phyloP scores from a whole-genome alignment of 345 rosid genomes.

The Psidium friedrichsthalianum region DNA sequence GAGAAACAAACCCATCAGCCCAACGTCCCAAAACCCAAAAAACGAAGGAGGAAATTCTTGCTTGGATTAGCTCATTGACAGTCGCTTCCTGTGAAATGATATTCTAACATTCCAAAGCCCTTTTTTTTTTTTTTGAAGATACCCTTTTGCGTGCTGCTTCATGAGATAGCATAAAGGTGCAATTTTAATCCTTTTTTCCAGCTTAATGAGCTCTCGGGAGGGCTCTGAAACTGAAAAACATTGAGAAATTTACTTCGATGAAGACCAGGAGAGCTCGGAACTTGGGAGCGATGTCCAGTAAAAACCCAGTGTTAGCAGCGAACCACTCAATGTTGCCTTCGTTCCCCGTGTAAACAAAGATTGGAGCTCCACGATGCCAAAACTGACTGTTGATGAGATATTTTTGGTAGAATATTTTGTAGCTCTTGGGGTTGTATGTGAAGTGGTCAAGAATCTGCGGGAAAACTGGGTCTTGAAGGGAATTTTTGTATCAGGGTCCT shows the following conservation, averaged over 20 bases:
- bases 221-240: background rate
- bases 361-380: conserved; percentile 52
- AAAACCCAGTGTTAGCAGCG: conserved; percentile 71
- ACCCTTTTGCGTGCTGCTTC: background rate
- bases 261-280: conserved; percentile 67
- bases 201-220: background rate
- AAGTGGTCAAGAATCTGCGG: conserved; percentile 73
- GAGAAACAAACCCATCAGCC: background rate
- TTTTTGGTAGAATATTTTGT: conserved; percentile 50
- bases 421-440: conserved; percentile 47
- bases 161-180: background rate
- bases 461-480: conserved; percentile 44
- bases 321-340: conserved; percentile 87
- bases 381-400: conserved; percentile 42
- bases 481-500: conserved; percentile 12
- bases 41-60: background rate
- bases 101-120: background rate
- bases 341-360: conserved; percentile 71
- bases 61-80: background rate
- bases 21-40: background rate
- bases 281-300: conserved; percentile 76
- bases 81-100: background rate
- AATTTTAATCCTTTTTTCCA: background rate
- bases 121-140: background rate
- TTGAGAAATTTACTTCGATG: conserved; percentile 41